A percentile compares a stretch with the other conserved stretches of the same genome.
Evolutionary conservation across 192 early-diverging fungal genomes (phyloP).

Genomic region (Linnemannia exigua): DNA sequence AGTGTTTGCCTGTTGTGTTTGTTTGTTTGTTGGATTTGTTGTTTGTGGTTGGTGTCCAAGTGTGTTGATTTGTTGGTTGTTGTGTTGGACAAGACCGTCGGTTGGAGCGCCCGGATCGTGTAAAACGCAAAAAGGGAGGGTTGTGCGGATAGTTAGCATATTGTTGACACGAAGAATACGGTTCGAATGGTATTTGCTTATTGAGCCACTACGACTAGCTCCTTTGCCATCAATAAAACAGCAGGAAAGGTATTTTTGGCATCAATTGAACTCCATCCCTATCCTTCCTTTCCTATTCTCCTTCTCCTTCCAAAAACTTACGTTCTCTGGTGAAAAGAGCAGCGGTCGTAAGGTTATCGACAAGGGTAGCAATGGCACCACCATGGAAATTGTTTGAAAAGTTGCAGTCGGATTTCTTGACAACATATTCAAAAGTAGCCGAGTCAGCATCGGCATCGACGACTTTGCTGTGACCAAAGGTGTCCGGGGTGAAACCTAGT

Average conservation of each 20-base stretch:
- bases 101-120: neutral
- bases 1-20: conserved; percentile 39
- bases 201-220: too few species aligned
- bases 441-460: conserved; percentile 47
- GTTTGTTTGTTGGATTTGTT: neutral
- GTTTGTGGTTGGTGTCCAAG: neutral
- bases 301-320: conserved; percentile 12
- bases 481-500: conserved; percentile 18
- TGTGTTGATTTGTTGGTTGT: neutral
- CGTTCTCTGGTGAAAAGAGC: conserved; percentile 46
- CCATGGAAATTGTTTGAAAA: conserved; percentile 57
- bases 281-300: neutral
- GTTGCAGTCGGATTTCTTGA: conserved; percentile 57
- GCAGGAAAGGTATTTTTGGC: neutral
- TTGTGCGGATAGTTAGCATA: neutral
- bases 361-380: conserved; percentile 56
- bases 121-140: neutral
- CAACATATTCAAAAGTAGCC: conserved; percentile 42
- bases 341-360: conserved; percentile 54
- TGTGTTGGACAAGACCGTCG: neutral
- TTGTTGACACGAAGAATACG: too few species aligned
- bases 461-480: conserved; percentile 28
- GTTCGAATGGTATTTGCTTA: too few species aligned
- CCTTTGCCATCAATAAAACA: too few species aligned
- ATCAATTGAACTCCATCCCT: neutral